Evolutionary conservation across 106 monocot genomes (phyloP), one percentile per base, ranked within the genome.

Genomic region (Xerophyta viscosa): DNA sequence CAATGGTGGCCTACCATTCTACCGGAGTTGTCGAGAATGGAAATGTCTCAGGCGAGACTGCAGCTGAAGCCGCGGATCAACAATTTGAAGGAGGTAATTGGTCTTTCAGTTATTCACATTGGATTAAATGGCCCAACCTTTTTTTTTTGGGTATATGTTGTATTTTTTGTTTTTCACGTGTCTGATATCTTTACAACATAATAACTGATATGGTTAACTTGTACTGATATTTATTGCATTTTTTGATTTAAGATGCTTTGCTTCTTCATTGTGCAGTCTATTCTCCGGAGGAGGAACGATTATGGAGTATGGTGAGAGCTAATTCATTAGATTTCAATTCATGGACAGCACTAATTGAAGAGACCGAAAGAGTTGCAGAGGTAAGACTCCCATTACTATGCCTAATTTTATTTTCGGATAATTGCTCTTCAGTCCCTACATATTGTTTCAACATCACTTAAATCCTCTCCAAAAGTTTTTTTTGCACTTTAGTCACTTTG

Each of bases 251-350:
- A 7, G 18, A 15, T 2, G 44, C 10, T 41, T 31, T 12, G 3
- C 67, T 18, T 42, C 24, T 53, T 53, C 48, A 60, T 56, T 45
- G 52, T 43, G 53, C 50, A 63, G 96, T 66, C 8, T 68, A 68
- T 63, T 71, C 78, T 52, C 59, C 68, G 8, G 94, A 96, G 66
- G 96, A 96, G 62, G 96, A 85, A 15, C 84, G 85, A 25, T 71
- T 96, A 52, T 96, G 96, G 96, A 71, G 70, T 55, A 42, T 82
- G 48, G 89, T 96, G 7, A 71, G 60, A 62, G 66, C 62, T 31
- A 89, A 96, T 60, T 73, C 66, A 50, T 69, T 89, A 37, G 89
- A 96, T 50, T 96, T 96, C 71, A 85, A 89, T 96, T 58, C 89
- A 15, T 96, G 94, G 94, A 96, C 88, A n/a, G 63, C 88, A 21